Evolutionary conservation across 2,329 filamentous ascomycete species (phyloP), one percentile per base, ranked within the genome.

Genomic region (Phialophora chinensis): DNA sequence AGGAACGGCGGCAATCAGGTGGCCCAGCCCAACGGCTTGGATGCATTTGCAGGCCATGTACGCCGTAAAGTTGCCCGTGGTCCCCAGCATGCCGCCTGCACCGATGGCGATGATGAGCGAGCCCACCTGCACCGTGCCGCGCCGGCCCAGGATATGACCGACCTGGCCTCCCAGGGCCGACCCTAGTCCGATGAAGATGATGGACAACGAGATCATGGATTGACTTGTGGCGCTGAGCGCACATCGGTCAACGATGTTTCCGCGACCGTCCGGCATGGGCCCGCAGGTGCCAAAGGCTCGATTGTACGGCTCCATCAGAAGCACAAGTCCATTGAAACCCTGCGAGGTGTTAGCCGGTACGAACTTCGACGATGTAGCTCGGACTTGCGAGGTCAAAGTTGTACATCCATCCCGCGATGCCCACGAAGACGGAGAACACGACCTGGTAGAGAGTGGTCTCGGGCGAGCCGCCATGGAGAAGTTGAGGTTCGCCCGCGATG

Each of bases 81-180:
- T 65, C 2, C 44, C 56, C 2, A 65, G 85, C 10, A 82, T 81
- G 14, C 86, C 72, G 0, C 83, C 90, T 62, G 85, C 87, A 14
- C 88, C 89, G 68, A 92, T 86, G 1, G 89, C 87, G 1, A 89
- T 83, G 74, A 90, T 83, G 35, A 91, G 79, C 12, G 84, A 85
- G 7, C 84, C 83, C 50, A 88, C 74, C 73, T 89, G 90, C 66
- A 90, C 90, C 50, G 86, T 85, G 8, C 87, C 86, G 56, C 87
- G 84, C 33, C 88, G 86, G 42, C 87, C 87, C 27, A 87, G 71
- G 12, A 78, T 77, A 52, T 84, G 77, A 71, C 90, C 90, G 4
- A 86, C 72, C 0, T 87, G 86, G 67, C 90, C 88, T 0, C 87
- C 88, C 14, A 89, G 76, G 1, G 25, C 27, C 38, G 74, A 61